Base-by-base conservation (phyloP, 805 yeast species). In the Torulaspora maleeae region DNA sequence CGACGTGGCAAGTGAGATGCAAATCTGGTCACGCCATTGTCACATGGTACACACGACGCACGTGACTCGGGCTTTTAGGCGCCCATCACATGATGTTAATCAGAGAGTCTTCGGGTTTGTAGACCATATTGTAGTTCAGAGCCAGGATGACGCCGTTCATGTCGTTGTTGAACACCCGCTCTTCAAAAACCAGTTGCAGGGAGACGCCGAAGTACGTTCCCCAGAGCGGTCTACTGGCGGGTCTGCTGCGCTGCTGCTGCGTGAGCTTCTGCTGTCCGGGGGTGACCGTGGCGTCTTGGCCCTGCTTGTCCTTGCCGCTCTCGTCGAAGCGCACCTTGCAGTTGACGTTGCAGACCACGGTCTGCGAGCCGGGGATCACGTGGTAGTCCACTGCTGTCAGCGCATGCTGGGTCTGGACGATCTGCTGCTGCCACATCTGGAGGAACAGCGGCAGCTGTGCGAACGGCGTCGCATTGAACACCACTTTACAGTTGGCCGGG, bases 301-400 rank as follows among this genome's bases (percentile, higher is more conserved):
- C 89, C 22, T 77, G 56, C 58, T 80, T 76, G 48, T 80, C 82
- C 48, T 70, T 74, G 0, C 93, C 93, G 43, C 82, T 75, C 56
- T 86, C 93, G 62, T 86, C 93, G 54, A 84, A 85, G 49, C 81
- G 71, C 10, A 84, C 85, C 60, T 82, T 85, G 12, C 78, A 69
- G 41, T 71, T 70, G 12, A 78, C 65, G 45, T 73, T 74, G 24
- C 80, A 70, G 6, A 82, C 70, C 30, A 72, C 61, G 0, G 76
- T 69, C 1, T 79, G 80, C 0, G 84, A 72, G 0, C 86, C 86
- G 0, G 86, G 86, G 8, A 84, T 74, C 47, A 78, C 66, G 57
- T 84, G 93, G 38, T 78, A 74, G 59, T 84, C 91, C 43, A 75
- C 72, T 10, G 81, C 76, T n/a, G 79, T 77, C 33, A 83, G 58